Evolutionary conservation across 2,329 filamentous ascomycete genomes (phyloP), one percentile per base, ranked within the genome.

Genomic region (Apiospora phragmitis): DNA sequence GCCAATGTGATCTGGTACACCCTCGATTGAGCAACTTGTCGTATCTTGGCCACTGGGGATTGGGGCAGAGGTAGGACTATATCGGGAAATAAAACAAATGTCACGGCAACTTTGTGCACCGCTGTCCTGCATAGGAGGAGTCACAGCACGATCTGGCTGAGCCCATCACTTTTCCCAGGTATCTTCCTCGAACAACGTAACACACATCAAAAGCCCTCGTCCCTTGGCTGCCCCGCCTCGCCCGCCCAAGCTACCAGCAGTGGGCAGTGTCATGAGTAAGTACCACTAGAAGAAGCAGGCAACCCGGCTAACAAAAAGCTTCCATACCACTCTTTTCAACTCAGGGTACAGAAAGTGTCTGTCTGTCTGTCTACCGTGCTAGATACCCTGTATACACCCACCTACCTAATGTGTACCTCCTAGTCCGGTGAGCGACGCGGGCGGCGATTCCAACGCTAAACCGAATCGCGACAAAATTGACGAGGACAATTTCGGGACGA

Each of bases 1-100:
- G 5, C 4, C 65, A 14, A 32, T 6, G 41, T 45, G 42, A 67
- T 67, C 26, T 67, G 42, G 42, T 47, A 47, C 26, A 2, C 18
- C 65, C 8, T 8, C 26, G 24, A 35, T 38, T 32, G 67, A 38
- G 45, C 11, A 68, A 41, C 29, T 11, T 49, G 47, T 38, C 66
- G 69, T 68, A 68, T 62, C 38, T 49, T 68, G 47, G 24, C 49
- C 68, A 69, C 42, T 66, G 42, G 55, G 55, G 59, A 43, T 69
- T 12, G 29, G n/a, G 59, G 21, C 45, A 24, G 24, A 32, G 21
- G 68, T 51, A 43, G 41, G 68, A 69, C 59, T 14, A 41, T 47
- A 38, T 67, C 68, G 68, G 68, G 49, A 51, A 66, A 49, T 65
- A 65, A 43, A 45, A 43, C 65, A 62, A 38, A 38, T 62, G 55